Evolutionary conservation across 495 filamentous ascomycete species (phyloP), one percentile per base, ranked within the genome.

Genomic region (Xylaria venustula): DNA sequence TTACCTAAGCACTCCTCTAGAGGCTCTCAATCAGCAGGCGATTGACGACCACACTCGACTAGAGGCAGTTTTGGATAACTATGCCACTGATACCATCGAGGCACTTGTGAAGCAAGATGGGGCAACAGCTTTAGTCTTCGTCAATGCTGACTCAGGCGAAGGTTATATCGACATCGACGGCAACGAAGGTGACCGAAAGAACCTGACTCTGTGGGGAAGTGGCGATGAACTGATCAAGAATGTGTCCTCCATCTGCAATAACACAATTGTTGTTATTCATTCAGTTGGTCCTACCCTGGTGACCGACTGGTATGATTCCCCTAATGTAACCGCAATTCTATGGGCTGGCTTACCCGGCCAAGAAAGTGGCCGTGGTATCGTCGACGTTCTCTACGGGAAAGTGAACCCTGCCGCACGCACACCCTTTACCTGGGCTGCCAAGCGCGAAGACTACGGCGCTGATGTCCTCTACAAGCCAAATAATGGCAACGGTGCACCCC

Each of bases 261-360:
- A 97, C 81, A 97, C 93, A 19, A 87, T 98, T 54, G 90, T 98
- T 14, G 85, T 98, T 54, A 88, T 98, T 62, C 93, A 98, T 75
- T 88, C 90, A 3, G 83, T 88, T 7, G 91, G 91, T 2, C 83
- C 93, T 15, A 91, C 97, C 19, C 76, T 96, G 0, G 67, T 97
- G 22, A 83, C 87, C 25, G 81, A 89, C 25, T 96, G 86, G 79
- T 88, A 90, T 61, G 76, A 92, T 63, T 86, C 89, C 73, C 87
- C 89, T n/a, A 98, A 98, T 72, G 83, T 98, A 58, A 97, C 92
- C 8, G 94, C 91, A 25, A 94, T 98, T 41, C 69, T 98, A 17
- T 97, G 92, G 88, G 94, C 93, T 62, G 93, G 93, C 71, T 72
- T 97, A 44, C 94, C 94, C 0, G 94, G 94, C 12, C 89, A 98